Percentiles rank a stretch among this genome's conserved stretches.
These are phyloP conservation scores for Poa pratensis DNA, from an alignment of 176 grass and related monocot species.

Conservation along the genomic window DNA sequence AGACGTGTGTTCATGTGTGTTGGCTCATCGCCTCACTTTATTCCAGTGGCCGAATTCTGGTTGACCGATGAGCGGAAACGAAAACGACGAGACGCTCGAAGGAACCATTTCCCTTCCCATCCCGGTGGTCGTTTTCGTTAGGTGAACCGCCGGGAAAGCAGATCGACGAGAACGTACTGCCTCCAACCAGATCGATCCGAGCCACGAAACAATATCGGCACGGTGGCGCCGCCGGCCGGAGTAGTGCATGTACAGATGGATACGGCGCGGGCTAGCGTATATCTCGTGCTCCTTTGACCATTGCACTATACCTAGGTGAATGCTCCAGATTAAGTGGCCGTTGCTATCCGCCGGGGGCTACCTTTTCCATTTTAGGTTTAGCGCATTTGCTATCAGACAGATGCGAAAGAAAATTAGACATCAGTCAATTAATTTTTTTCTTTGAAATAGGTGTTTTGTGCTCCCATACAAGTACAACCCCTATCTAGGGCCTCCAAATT, in stretches of 20 bases:
- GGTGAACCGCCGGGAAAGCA: background rate
- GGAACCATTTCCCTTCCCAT: background rate
- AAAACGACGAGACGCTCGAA: constrained; percentile 13
- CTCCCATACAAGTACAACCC: too few species aligned
- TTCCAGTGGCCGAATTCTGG: background rate
- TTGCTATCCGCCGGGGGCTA: too few species aligned
- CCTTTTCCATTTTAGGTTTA: too few species aligned
- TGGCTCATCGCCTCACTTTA: too few species aligned
- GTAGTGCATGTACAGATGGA: background rate
- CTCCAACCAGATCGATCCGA: background rate
- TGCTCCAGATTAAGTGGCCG: too few species aligned
- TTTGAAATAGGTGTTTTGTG: too few species aligned
- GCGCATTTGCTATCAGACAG: too few species aligned
- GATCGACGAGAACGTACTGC: background rate
- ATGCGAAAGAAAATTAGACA: too few species aligned
- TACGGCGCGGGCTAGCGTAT: background rate
- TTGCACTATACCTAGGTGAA: background rate
- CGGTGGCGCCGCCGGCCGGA: background rate
- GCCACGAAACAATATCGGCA: background rate
- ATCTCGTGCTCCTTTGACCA: background rate
- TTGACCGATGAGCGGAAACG: background rate
- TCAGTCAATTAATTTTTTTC: too few species aligned
- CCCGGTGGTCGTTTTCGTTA: constrained; percentile 34
- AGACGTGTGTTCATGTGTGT: too few species aligned
- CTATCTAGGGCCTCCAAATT: too few species aligned